These are phyloP conservation scores for Boletus speciosus DNA, from an alignment of 768 basidiomycete species.

Conservation along the genomic window DNA sequence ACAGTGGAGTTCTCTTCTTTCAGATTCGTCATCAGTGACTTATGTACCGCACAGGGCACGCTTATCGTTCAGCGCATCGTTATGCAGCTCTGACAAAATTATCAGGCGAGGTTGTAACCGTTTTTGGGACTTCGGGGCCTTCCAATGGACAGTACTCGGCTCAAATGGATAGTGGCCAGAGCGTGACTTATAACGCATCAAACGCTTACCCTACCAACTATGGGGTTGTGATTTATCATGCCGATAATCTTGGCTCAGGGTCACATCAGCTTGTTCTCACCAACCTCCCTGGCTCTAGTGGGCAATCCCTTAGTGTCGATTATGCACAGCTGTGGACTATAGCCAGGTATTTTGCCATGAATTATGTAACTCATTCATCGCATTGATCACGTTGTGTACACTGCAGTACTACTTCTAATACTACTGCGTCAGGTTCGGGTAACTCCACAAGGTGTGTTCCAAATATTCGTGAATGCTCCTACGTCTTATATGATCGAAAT, in stretches of 20 bases:
- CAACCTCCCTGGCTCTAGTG: slow-evolving; percentile 25
- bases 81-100: not conserved
- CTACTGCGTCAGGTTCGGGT: not conserved
- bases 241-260: slow-evolving; percentile 39
- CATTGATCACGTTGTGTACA: not conserved
- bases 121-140: slow-evolving; percentile 44
- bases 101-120: slow-evolving; percentile 40
- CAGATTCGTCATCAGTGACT: slow-evolving; percentile 1
- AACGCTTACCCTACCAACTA: slow-evolving; percentile 18
- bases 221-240: slow-evolving; percentile 33
- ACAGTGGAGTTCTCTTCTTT: slow-evolving; percentile 28
- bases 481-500: not conserved
- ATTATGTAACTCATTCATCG: not conserved
- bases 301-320: slow-evolving; percentile 30
- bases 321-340: slow-evolving; percentile 29
- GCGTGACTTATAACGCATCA: slow-evolving; percentile 19
- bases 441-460: slow-evolving; percentile 1
- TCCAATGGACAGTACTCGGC: slow-evolving; percentile 34
- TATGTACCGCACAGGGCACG: slow-evolving; percentile 20
- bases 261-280: slow-evolving; percentile 34
- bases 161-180: slow-evolving; percentile 35
- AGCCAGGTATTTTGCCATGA: slow-evolving; percentile 13
- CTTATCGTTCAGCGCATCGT: not conserved
- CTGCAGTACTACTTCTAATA: not conserved
- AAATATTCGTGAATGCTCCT: not conserved